A percentile compares a stretch with the other conserved stretches of the same genome.
phyloP scores from a whole-genome alignment of 2,329 filamentous ascomycete species.

The Monosporascus sp. region DNA sequence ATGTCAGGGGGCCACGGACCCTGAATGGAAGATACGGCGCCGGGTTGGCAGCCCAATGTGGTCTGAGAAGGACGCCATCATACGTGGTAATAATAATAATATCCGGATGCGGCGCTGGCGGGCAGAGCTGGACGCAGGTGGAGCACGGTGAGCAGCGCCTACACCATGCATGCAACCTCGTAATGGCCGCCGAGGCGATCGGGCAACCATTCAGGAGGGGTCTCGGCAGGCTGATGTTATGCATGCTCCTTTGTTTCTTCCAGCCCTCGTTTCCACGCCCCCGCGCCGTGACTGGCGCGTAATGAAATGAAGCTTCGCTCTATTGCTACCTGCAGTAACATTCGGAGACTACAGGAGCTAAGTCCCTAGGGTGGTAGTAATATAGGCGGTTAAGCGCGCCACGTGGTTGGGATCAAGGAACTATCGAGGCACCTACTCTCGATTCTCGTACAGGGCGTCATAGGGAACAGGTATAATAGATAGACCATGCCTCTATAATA shows the following conservation, averaged over 20 bases:
- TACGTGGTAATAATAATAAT: not conserved
- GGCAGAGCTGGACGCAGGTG: not conserved
- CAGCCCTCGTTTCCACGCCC: not conserved
- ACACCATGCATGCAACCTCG: not conserved
- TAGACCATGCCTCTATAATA: too few species aligned
- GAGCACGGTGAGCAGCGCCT: not conserved
- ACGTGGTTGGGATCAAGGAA: too few species aligned
- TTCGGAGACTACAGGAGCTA: too few species aligned
- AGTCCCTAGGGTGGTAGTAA: too few species aligned
- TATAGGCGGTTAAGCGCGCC: too few species aligned
- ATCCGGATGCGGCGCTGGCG: not conserved
- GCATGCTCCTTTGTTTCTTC: not conserved
- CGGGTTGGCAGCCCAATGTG: not conserved
- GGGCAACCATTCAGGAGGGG: not conserved
- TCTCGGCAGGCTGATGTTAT: not conserved
- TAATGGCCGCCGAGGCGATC: not conserved
- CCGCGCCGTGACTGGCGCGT: not conserved
- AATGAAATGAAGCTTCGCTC: too few species aligned
- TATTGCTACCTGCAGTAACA: too few species aligned
- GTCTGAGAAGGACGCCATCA: not conserved
- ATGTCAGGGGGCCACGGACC: not conserved
- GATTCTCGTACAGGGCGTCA: too few species aligned
- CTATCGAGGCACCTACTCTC: too few species aligned
- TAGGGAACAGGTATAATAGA: too few species aligned
- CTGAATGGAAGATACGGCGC: not conserved